Conservation (phyloP, 2,329 filamentous ascomycete genomes). For the Waltergamsia citrina region DNA sequence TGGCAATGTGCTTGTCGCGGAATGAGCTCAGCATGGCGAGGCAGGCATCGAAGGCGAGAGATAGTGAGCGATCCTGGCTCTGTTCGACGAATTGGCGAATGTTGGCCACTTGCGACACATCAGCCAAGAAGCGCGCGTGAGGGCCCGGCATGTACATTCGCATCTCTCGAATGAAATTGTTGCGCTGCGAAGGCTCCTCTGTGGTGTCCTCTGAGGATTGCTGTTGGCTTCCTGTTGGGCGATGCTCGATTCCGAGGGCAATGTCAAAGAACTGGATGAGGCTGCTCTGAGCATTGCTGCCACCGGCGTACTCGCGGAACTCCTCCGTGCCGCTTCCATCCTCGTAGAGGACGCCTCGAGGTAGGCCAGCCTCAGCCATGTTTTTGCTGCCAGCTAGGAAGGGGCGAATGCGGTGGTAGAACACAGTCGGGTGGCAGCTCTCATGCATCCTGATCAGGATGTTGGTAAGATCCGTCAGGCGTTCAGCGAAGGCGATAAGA, state of each 20-base stretch:
- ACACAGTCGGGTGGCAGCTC: conserved; percentile 85
- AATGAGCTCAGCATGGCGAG: conserved; percentile 60
- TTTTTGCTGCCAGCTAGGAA: conserved; percentile 96
- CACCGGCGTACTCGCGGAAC: conserved; percentile 82
- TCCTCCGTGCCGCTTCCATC: conserved; percentile 57
- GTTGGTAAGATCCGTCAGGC: conserved; percentile 71
- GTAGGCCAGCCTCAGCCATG: conserved; percentile 89
- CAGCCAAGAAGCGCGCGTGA: conserved; percentile 80
- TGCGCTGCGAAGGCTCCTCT: conserved; percentile 15
- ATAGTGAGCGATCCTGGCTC: conserved; percentile 42
- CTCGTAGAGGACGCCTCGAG: conserved; percentile 80
- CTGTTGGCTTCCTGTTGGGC: conserved; percentile 70
- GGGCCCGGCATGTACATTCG: conserved; percentile 92
- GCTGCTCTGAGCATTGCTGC: conserved; percentile 94
- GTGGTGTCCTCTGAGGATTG: conserved; percentile 11
- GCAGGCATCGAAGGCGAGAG: conserved; percentile 82
- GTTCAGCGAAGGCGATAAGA: conserved; percentile 76
- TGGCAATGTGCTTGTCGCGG: conserved; percentile 90
- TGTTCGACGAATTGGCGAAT: conserved; percentile 73
- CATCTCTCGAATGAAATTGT: conserved; percentile 98
- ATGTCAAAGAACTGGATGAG: conserved; percentile 97
- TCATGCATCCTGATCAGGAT: conserved; percentile 89
- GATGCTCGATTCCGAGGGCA: conserved; percentile 79
- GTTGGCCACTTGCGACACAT: conserved; percentile 72
- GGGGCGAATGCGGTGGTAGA: conserved; percentile 93